Evolutionary conservation across 2,329 filamentous ascomycete genomes (phyloP).

Genomic region (Cladorrhinum sp.): DNA sequence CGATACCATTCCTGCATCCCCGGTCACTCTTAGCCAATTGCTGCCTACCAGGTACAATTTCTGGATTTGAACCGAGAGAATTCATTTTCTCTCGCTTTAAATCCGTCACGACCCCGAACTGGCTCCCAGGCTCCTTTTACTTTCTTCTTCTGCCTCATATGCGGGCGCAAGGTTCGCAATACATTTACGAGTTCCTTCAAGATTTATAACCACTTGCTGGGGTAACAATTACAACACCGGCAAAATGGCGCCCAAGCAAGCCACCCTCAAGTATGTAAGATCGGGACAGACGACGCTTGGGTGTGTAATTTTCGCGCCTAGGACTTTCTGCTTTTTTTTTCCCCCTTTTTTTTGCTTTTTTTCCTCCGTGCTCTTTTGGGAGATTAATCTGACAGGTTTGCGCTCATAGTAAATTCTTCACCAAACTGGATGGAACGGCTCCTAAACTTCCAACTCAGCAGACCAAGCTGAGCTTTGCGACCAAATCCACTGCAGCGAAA

Average conservation of each 20-base stretch:
- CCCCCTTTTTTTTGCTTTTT: constrained; percentile 4
- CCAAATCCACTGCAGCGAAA: constrained; percentile 43
- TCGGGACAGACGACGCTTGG: constrained; percentile 69
- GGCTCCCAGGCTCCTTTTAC: background rate
- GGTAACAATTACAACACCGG: background rate
- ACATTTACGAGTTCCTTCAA: background rate
- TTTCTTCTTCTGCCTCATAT: background rate
- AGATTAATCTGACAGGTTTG: constrained; percentile 18
- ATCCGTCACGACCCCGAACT: background rate
- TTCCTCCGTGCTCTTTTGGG: background rate
- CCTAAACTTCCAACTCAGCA: constrained; percentile 64
- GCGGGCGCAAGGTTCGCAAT: background rate
- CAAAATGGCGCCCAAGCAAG: constrained; percentile 60
- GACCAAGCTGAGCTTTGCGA: constrained; percentile 73
- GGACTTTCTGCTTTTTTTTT: constrained; percentile 8
- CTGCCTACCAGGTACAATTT: background rate
- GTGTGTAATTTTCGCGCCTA: constrained; percentile 45
- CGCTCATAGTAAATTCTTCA: constrained; percentile 76
- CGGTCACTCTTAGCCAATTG: background rate
- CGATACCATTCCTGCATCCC: background rate
- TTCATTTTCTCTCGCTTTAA: background rate
- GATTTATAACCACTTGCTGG: background rate
- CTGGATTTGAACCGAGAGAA: background rate
- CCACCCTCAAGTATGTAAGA: constrained; percentile 84
- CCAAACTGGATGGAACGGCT: constrained; percentile 58